These are phyloP conservation scores for Cyclotella distinguenda DNA, from an alignment of 108 stramenopile genomes.

Conservation along the genomic window DNA sequence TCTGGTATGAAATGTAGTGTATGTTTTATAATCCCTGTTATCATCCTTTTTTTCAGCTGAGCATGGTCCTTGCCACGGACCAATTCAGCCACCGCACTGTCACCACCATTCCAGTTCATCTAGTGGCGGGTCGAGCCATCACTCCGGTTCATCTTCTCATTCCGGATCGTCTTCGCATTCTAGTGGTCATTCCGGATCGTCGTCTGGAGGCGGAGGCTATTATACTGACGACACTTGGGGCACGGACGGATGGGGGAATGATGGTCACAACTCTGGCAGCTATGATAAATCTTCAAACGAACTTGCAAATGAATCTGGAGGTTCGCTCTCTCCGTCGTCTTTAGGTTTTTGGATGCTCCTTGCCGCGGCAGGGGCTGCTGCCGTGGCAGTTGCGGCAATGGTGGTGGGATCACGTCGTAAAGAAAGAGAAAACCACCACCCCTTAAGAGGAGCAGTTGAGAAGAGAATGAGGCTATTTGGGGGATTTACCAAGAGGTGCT, in stretches of 20 bases:
- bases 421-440: constrained; percentile 32
- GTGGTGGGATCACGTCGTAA: constrained; percentile 34
- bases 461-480: constrained; percentile 43
- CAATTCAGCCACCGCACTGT: constrained; percentile 27
- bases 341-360: constrained; percentile 42
- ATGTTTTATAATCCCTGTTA: background rate
- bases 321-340: constrained; percentile 1
- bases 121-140: background rate
- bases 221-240: too few species aligned
- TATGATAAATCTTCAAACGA: background rate
- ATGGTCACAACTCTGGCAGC: constrained; percentile 10
- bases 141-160: background rate
- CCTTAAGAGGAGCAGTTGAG: constrained; percentile 32
- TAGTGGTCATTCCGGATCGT: background rate
- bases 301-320: background rate
- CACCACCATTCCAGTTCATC: background rate
- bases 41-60: constrained; percentile 3
- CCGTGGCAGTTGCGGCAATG: constrained; percentile 32
- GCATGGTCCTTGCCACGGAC: constrained; percentile 27
- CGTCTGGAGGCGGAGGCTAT: too few species aligned
- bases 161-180: background rate
- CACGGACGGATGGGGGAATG: too few species aligned
- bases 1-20: background rate
- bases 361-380: constrained; percentile 31
- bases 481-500: constrained; percentile 35